Evolutionary conservation across 1,139 yeast genomes (phyloP), one percentile per base, ranked within the genome.

Genomic region (Candida frijolesensis): DNA sequence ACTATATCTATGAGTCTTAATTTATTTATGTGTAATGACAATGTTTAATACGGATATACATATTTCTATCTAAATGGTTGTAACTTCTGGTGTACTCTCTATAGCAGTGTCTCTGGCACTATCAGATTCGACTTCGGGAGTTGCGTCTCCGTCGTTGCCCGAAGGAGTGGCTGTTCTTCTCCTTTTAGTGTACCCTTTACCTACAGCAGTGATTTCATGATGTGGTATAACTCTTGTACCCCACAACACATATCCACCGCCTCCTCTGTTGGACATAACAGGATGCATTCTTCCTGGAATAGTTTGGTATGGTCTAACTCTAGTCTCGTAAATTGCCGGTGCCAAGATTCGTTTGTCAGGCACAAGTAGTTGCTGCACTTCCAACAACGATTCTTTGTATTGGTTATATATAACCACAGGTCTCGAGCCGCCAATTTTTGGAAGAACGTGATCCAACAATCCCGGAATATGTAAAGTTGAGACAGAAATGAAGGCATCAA

Each of bases 251-350:
- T 84, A 94, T 0, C 99, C 99, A 47, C 98, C 98, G 51, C 87
- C 94, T 2, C 96, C 92, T 63, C 90, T 80, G 79, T 87, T 85
- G 0, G 97, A 89, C 99, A 94, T 95, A 53, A 85, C 68, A 0
- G 99, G 99, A 66, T 95, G 99, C 65, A 94, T 76, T 64, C 96
- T 84, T 7, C 99, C 99, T 11, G 96, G 91, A 29, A 94, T 82
- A 3, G 97, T 91, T 69, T 94, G 99, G 64, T 87, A 90, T 46
- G 86, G 87, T 56, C 97, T 82, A 8, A 89, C 96, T 53, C 90
- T 77, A 0, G 96, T 82, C 65, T 92, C 97, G 54, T 82, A 76
- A 29, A 95, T 83, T 2, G 91, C 82, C 4, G 97, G 96, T 0
- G 96, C 95, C 59, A 94, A 74, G 10, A 89, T 80, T 48, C 92